Evolutionary conservation across 2,329 filamentous ascomycete species (phyloP).

Genomic region (Colletotrichum chrysophilum): DNA sequence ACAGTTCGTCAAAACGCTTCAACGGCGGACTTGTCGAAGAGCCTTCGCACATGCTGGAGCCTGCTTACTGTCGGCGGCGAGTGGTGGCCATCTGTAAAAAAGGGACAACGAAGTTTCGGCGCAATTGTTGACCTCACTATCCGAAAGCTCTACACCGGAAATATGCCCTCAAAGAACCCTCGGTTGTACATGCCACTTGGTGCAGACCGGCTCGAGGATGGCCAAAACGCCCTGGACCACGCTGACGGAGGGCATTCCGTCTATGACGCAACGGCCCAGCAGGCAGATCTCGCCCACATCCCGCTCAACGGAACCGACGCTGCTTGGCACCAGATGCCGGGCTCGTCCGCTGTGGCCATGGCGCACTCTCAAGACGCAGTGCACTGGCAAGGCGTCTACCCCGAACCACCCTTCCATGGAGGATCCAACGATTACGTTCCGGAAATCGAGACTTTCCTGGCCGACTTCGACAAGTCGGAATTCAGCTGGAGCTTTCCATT

Average conservation of each 20-base stretch:
- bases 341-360: neutral
- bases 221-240: neutral
- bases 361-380: neutral
- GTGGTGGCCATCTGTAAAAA: slow-evolving; percentile 43
- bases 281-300: neutral
- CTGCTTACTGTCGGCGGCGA: slow-evolving; percentile 42
- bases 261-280: neutral
- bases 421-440: neutral
- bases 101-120: slow-evolving; percentile 34
- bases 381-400: slow-evolving; percentile 8
- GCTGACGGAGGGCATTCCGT: neutral
- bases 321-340: slow-evolving; percentile 1
- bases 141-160: slow-evolving; percentile 18
- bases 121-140: slow-evolving; percentile 31
- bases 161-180: slow-evolving; percentile 13
- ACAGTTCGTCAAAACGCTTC: slow-evolving; percentile 28
- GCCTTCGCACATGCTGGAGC: slow-evolving; percentile 36
- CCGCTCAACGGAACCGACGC: neutral
- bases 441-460: slow-evolving; percentile 17
- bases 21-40: slow-evolving; percentile 16
- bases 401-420: neutral
- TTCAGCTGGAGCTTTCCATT: slow-evolving; percentile 22
- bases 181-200: neutral
- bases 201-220: neutral
- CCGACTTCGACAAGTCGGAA: slow-evolving; percentile 18